Base-by-base conservation (phyloP, 23 red algal genomes). In the Gracilaria domingensis region DNA sequence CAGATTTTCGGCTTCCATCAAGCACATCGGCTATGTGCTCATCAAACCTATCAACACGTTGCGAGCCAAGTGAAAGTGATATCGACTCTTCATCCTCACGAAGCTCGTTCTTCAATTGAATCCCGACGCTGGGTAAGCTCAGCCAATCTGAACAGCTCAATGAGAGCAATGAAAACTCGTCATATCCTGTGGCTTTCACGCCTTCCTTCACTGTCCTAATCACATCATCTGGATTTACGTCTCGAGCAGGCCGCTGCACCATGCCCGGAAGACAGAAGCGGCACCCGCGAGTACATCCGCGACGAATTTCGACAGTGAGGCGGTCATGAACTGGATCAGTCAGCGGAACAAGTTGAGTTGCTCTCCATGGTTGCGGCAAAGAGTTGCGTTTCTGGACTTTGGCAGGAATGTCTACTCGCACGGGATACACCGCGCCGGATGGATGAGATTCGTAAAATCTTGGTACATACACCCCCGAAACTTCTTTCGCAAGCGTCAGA, bases 191-290 rank as follows among this genome's bases (percentile, higher is more conserved):
- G 16, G 66, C 18, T 30, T 89, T 90, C 25, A 95, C 84, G n/a
- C 93, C 93, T 60, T 89, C 75, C 25, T 82, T 81, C 8, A 89
- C 93, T 28, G 86, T 88, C 62, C 64, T 53, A 64, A 82, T 79
- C 21, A 95, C 93, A 16, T 59, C 67, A 29, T 82, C 86, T 4
- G 93, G 93, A 7, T 32, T 64, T 14, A 95, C 93, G 79, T 95
- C 93, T 13, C 93, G 82, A 42, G 93, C 93, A 34, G 93, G 93
- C 23, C 93, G 85, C 65, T 88, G 86, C 25, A 95, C 64, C 86
- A 91, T 95, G 33, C 93, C 93, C 48, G 93, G 93, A 55, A 86
- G 53, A 86, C 93, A 95, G 56, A 95, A 95, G 35, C 93, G 86
- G 80, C 84, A 95, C 55, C 93, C 93, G 12, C 93, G 74, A 40